phyloP scores from a whole-genome alignment of 2,329 filamentous ascomycete species.

The Elsinoe ampelina region DNA sequence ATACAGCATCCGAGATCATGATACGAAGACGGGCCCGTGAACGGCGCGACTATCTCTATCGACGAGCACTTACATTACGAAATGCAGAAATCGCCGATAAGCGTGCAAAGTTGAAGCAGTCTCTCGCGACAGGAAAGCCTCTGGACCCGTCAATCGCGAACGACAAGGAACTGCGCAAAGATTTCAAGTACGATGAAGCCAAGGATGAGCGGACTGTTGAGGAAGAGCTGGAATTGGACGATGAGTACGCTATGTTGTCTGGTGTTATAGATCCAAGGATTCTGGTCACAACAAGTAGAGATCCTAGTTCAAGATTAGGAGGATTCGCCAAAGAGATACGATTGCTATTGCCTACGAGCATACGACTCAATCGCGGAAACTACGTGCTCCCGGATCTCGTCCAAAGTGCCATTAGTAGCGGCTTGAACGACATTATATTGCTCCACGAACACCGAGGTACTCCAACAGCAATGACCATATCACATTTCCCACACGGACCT shows the following conservation, averaged over 20 bases:
- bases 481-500: slow-evolving; percentile 79
- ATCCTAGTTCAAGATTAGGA: slow-evolving; percentile 74
- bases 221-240: slow-evolving; percentile 66
- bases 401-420: slow-evolving; percentile 66
- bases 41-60: slow-evolving; percentile 80
- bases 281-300: slow-evolving; percentile 81
- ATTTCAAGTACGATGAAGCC: slow-evolving; percentile 91
- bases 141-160: slow-evolving; percentile 74
- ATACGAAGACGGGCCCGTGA: slow-evolving; percentile 65
- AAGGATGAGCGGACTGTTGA: slow-evolving; percentile 56
- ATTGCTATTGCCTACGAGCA: slow-evolving; percentile 71
- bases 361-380: slow-evolving; percentile 86
- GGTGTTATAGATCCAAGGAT: slow-evolving; percentile 83
- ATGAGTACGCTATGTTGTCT: slow-evolving; percentile 86
- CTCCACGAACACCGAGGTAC: slow-evolving; percentile 89
- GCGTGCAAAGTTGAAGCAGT: slow-evolving; percentile 73
- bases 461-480: slow-evolving; percentile 79
- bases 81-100: slow-evolving; percentile 93
- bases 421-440: slow-evolving; percentile 74
- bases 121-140: slow-evolving; percentile 80
- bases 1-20: slow-evolving; percentile 26
- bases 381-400: slow-evolving; percentile 80
- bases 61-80: slow-evolving; percentile 73
- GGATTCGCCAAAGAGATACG: slow-evolving; percentile 90
- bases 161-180: slow-evolving; percentile 71